phyloP scores from a whole-genome alignment of 2,329 filamentous ascomycete genomes.

The Colletotrichum simmondsii region DNA sequence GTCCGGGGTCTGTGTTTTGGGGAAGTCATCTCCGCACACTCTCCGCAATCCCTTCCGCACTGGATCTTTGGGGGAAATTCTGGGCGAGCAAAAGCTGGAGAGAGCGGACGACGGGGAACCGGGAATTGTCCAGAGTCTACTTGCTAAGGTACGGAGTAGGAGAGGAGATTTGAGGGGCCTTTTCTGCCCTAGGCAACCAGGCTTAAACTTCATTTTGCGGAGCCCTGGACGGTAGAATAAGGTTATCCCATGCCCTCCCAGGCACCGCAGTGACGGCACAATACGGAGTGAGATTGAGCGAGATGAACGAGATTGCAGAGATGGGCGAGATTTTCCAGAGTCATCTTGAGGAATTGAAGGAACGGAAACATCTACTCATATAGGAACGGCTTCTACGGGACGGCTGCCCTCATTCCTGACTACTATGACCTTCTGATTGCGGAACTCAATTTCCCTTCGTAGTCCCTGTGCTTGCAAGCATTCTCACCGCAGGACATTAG shows the following conservation, averaged over 20 bases:
- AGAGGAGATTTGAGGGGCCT: constrained; percentile 19
- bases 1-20: constrained; percentile 3
- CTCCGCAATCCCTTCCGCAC: background rate
- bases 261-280: background rate
- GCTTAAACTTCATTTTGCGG: constrained; percentile 5
- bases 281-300: constrained; percentile 7
- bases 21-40: constrained; percentile 28
- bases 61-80: constrained; percentile 11
- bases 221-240: background rate
- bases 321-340: background rate
- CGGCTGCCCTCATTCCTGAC: background rate
- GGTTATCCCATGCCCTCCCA: background rate
- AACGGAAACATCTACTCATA: background rate
- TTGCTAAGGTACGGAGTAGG: too few relatives aligned
- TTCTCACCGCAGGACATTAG: background rate
- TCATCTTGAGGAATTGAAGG: background rate
- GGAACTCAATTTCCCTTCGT: background rate
- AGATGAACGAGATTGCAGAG: background rate
- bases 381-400: background rate
- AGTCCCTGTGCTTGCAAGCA: background rate
- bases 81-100: background rate
- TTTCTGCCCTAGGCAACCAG: background rate
- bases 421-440: too few relatives aligned
- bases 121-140: background rate
- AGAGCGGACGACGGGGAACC: background rate